Percentiles rank a stretch among this genome's conserved stretches.
Evolutionary conservation across 441 rosid species (phyloP).

Genomic region (Syzygium malaccense): DNA sequence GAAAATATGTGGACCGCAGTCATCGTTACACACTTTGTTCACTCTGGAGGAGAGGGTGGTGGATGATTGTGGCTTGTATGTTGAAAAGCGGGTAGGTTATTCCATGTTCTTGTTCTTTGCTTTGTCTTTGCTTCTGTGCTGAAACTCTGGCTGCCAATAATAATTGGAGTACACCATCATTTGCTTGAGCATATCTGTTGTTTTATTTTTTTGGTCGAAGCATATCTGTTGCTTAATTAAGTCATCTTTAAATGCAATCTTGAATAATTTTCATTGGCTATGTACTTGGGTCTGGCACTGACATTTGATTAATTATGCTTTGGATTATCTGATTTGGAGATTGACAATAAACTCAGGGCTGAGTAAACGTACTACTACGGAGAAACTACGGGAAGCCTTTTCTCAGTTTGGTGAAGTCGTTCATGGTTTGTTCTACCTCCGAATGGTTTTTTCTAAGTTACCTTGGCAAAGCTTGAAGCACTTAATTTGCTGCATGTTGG

Average conservation of each 20-base stretch:
- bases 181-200: not conserved
- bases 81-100: not conserved
- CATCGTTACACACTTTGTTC: not conserved
- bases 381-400: conserved; percentile 56
- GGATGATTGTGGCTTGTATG: not conserved
- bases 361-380: conserved; percentile 68
- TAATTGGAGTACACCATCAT: not conserved
- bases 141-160: not conserved
- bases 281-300: not conserved
- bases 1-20: not conserved
- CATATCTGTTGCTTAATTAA: not conserved
- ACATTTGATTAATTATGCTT: not conserved
- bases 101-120: not conserved
- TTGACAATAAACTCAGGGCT: conserved; percentile 41
- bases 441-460: not conserved
- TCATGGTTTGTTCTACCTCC: conserved; percentile 40
- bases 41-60: not conserved
- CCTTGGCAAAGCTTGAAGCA: not conserved
- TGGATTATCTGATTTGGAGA: not conserved
- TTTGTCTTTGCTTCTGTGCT: not conserved
- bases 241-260: not conserved
- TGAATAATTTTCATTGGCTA: not conserved
- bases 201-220: too few species aligned
- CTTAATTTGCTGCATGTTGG: not conserved
- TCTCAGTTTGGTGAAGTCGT: conserved; percentile 66